These are phyloP conservation scores for Xylariaceae sp. DNA, from an alignment of 2,329 filamentous ascomycete species.

Conservation along the genomic window DNA sequence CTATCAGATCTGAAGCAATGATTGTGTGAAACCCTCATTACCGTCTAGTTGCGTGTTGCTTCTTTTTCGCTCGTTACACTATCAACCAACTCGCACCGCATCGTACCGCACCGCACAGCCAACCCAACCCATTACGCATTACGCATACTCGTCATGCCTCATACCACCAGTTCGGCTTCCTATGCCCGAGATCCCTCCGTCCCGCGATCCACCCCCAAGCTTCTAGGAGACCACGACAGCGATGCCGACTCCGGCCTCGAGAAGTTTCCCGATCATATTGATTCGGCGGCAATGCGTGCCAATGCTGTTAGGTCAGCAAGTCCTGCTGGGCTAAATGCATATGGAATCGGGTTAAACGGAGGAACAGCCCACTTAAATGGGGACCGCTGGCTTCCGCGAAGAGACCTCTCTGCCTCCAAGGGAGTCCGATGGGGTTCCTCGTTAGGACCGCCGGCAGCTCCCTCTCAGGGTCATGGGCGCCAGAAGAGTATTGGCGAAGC, in stretches of 20 bases:
- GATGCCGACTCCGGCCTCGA: constrained; percentile 36
- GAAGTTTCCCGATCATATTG: constrained; percentile 41
- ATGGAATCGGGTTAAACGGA: constrained; percentile 37
- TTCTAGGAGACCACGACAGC: constrained; percentile 27
- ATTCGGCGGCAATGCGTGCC: constrained; percentile 37
- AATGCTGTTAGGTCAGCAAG: constrained; percentile 31
- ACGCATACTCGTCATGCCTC: constrained; percentile 38
- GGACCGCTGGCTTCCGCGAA: constrained; percentile 37
- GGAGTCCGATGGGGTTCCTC: constrained; percentile 35
- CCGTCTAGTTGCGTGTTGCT: constrained; percentile 27
- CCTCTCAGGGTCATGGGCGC: constrained; percentile 41
- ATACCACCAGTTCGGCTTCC: constrained; percentile 37
- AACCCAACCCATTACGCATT: constrained; percentile 11
- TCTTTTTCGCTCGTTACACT: constrained; percentile 35
- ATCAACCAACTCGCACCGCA: constrained; percentile 19
- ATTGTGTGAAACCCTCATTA: constrained; percentile 27
- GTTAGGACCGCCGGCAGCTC: constrained; percentile 31
- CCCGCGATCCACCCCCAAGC: constrained; percentile 34
- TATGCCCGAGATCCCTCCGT: constrained; percentile 37
- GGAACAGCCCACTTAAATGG: constrained; percentile 32
- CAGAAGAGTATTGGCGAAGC: constrained; percentile 91
- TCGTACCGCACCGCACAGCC: neutral
- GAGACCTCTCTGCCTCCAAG: constrained; percentile 32
- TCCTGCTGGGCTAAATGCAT: constrained; percentile 35
- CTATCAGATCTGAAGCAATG: constrained; percentile 27